Percentiles rank a stretch among this genome's conserved stretches.
Evolutionary conservation across 805 yeast genomes (phyloP).

Genomic region (Kazachstania taianensis): DNA sequence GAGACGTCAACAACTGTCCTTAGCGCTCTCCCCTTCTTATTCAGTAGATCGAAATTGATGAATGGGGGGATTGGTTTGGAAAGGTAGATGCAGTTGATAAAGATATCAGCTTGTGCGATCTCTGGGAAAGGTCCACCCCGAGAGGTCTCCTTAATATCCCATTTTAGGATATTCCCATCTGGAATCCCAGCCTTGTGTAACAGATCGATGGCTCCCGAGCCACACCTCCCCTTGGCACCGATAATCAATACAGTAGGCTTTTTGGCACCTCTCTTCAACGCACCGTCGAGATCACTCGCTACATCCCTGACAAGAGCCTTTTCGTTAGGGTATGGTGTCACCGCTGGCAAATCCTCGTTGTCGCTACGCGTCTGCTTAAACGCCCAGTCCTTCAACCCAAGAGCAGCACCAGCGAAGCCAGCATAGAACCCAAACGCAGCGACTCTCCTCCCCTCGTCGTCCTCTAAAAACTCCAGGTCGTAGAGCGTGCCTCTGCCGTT

Average conservation of each 20-base stretch:
- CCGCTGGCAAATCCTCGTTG: constrained; percentile 63
- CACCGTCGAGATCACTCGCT: constrained; percentile 45
- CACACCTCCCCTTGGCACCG: constrained; percentile 98
- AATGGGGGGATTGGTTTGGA: constrained; percentile 93
- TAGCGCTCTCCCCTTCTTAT: constrained; percentile 58
- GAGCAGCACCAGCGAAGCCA: constrained; percentile 99
- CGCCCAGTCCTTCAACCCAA: constrained; percentile 92
- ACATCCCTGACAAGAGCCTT: constrained; percentile 62
- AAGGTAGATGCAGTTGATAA: constrained; percentile 91
- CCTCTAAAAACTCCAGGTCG: constrained; percentile 89
- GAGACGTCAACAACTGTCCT: constrained; percentile 94
- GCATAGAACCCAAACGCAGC: constrained; percentile 99
- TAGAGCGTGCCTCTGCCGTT: constrained; percentile 84
- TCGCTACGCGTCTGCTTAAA: constrained; percentile 70
- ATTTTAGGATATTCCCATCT: constrained; percentile 67
- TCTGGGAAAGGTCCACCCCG: constrained; percentile 96
- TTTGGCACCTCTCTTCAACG: constrained; percentile 50
- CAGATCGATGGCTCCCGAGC: constrained; percentile 89
- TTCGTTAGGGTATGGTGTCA: constrained; percentile 78
- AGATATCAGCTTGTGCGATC: constrained; percentile 77
- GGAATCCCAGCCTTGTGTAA: constrained; percentile 81
- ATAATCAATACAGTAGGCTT: constrained; percentile 77
- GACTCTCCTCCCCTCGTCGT: constrained; percentile 93
- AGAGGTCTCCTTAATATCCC: constrained; percentile 97
- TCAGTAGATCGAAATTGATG: constrained; percentile 58